Conservation (phyloP, 495 filamentous ascomycete species). For the Penicillium longicatenatum region DNA sequence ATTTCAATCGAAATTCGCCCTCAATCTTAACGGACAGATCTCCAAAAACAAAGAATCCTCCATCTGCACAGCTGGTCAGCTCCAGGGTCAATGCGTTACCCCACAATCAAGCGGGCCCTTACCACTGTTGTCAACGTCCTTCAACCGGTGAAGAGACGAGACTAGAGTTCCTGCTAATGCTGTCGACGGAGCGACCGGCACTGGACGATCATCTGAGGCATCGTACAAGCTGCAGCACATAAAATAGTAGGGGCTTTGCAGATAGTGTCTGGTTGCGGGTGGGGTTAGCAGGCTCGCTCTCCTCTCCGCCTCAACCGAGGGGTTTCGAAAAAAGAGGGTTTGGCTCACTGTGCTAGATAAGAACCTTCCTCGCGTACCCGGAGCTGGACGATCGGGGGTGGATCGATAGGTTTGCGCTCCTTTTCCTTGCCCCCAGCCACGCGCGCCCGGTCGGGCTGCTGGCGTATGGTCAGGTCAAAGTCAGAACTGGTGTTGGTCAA, state of each 20-base stretch:
- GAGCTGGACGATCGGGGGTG: conserved; percentile 89
- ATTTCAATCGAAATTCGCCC: conserved; percentile 77
- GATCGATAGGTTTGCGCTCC: conserved; percentile 93
- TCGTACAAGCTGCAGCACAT: conserved; percentile 73
- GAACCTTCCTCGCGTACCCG: conserved; percentile 62
- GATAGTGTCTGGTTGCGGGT: conserved; percentile 58
- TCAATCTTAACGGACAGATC: conserved; percentile 86
- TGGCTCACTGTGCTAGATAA: conserved; percentile 72
- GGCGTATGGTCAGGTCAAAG: conserved; percentile 64
- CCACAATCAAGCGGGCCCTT: conserved; percentile 24
- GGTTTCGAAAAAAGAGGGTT: not conserved
- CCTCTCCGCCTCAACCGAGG: not conserved
- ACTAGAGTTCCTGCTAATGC: conserved; percentile 79
- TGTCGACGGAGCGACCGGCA: conserved; percentile 50
- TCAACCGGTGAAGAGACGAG: conserved; percentile 90
- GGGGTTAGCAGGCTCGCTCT: not conserved
- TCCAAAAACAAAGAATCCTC: conserved; percentile 95
- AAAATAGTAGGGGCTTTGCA: conserved; percentile 79
- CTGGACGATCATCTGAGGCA: conserved; percentile 61
- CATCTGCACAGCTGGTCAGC: conserved; percentile 53
- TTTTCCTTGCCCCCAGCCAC: conserved; percentile 76
- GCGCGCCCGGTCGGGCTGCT: conserved; percentile 66
- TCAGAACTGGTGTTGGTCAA: conserved; percentile 51
- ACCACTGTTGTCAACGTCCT: conserved; percentile 86
- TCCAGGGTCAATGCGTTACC: not conserved